Conservation (phyloP, 2,329 filamentous ascomycete genomes). For the Trichoderma sp. region DNA sequence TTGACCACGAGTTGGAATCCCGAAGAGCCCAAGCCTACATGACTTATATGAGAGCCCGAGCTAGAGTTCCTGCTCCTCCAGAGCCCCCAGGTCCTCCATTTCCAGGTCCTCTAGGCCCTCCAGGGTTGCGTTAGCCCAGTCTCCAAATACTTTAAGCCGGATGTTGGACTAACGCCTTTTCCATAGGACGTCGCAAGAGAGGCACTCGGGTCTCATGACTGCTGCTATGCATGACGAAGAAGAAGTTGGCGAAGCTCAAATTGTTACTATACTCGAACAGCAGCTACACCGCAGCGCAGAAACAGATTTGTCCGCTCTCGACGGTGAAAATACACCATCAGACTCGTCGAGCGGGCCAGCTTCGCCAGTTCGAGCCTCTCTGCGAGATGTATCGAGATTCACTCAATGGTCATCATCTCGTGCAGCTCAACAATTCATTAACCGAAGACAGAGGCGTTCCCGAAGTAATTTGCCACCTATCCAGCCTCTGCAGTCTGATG, state of each 20-base stretch:
- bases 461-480: neutral
- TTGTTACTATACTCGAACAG: conserved; percentile 29
- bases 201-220: conserved; percentile 28
- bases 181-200: conserved; percentile 29
- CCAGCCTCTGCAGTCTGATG: neutral
- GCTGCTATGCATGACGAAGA: conserved; percentile 25
- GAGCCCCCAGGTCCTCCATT: no score
- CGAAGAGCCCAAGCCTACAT: conserved; percentile 35
- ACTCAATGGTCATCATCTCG: conserved; percentile 12
- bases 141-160: neutral
- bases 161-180: conserved; percentile 4
- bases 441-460: neutral
- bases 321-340: neutral
- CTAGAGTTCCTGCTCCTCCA: neutral
- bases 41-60: conserved; percentile 37
- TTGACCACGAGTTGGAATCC: conserved; percentile 29
- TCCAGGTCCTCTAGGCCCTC: conserved; percentile 6
- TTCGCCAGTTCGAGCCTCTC: conserved; percentile 17
- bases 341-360: neutral
- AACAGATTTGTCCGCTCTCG: neutral
- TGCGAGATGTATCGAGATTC: neutral
- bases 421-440: neutral
- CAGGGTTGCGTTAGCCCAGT: conserved; percentile 27
- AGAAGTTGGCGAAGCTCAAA: conserved; percentile 26
- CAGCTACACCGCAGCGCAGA: conserved; percentile 33